Evolutionary conservation across 2,329 filamentous ascomycete species (phyloP), one percentile per base, ranked within the genome.

Genomic region (Sporothrix sp.): DNA sequence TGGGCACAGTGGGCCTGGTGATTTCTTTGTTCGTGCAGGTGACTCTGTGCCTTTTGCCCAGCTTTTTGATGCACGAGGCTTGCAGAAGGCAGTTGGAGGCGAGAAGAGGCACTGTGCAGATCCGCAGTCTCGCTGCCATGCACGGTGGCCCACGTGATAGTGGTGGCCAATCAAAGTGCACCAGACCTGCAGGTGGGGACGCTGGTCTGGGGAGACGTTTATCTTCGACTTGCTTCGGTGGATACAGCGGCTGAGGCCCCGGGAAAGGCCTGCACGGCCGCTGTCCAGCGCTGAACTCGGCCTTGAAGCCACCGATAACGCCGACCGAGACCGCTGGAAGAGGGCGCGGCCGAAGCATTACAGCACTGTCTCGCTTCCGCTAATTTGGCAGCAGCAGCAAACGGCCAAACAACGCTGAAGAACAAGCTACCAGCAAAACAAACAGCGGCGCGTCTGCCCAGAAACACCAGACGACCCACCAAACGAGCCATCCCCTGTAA

Each of bases 101-200:
- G 11, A 43, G n/a, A 21, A 21, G 3, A 3, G 2, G 36, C 27
- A 48, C 27, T 45, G 48, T 45, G 40, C 14, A 8, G n/a, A n/a
- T n/a, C n/a, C n/a, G n/a, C n/a, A n/a, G n/a, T n/a, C n/a, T n/a
- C 42, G 16, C 32, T 36, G 11, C 18, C 25, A 16, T 27, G 35
- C 35, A 27, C 35, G 25, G 45, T 30, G 16, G 25, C 11, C 40
- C 48, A 51, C 48, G 48, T 51, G 48, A 51, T 38, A 23, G 5
- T 7, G 7, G 10, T 8, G 18, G 7, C 48, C 40, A 51, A 51
- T 51, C 40, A 51, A 7, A 14, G 20, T 27, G 33, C 42, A 40
- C 21, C 14, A 20, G 21, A 44, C 16, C 21, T 13, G 11, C n/a
- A n/a, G 3, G 27, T 18, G 28, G 42, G 18, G 42, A 33, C 27